These are phyloP conservation scores for Boletus sensibilis DNA, from an alignment of 768 basidiomycete genomes.

Conservation along the genomic window DNA sequence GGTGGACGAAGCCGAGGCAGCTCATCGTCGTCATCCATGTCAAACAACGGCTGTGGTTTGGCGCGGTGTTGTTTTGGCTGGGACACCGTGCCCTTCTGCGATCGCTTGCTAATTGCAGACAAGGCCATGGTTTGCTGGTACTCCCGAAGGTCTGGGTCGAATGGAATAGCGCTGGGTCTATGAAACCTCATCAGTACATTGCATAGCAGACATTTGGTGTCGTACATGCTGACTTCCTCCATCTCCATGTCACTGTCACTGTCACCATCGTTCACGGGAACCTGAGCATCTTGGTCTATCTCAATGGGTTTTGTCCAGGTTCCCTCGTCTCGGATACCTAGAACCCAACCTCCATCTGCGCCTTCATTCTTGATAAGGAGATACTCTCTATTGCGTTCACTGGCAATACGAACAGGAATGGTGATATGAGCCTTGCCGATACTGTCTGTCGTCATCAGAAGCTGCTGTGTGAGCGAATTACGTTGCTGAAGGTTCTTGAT, in stretches of 20 bases:
- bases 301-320: slow-evolving; percentile 83
- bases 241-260: slow-evolving; percentile 65
- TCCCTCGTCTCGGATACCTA: slow-evolving; percentile 88
- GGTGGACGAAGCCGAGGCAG: slow-evolving; percentile 18
- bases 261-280: slow-evolving; percentile 35
- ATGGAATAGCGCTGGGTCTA: slow-evolving; percentile 33
- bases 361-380: slow-evolving; percentile 92
- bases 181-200: slow-evolving; percentile 12
- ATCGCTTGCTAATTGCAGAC: slow-evolving; percentile 52
- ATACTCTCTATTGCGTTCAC: slow-evolving; percentile 93
- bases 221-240: slow-evolving; percentile 79
- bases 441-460: slow-evolving; percentile 87
- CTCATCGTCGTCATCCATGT: slow-evolving; percentile 48
- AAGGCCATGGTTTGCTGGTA: slow-evolving; percentile 63
- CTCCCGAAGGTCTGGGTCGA: slow-evolving; percentile 64
- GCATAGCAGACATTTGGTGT: background rate
- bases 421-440: slow-evolving; percentile 88
- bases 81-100: slow-evolving; percentile 31
- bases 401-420: slow-evolving; percentile 92
- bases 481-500: slow-evolving; percentile 87
- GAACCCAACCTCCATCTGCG: slow-evolving; percentile 86
- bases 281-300: slow-evolving; percentile 64
- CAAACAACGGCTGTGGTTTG: slow-evolving; percentile 50
- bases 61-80: slow-evolving; percentile 37
- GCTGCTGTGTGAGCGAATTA: slow-evolving; percentile 89